Conservation (phyloP, 1,139 yeast genomes). For the Lodderomyces elongisporus region DNA sequence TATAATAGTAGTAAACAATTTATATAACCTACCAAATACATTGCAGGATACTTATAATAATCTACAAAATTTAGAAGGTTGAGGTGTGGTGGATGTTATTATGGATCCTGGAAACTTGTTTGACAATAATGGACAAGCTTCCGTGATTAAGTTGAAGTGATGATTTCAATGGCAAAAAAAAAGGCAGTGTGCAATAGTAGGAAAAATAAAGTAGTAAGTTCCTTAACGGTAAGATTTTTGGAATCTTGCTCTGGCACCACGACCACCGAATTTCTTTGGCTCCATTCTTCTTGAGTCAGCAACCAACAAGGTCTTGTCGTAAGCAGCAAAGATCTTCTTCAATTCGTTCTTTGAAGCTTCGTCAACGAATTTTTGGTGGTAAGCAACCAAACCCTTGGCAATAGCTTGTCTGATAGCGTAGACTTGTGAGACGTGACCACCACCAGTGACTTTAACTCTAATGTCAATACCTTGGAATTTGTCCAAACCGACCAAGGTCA, state of each 20-base stretch:
- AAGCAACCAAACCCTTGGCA: conserved; percentile 99
- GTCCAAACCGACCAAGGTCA: conserved; percentile 96
- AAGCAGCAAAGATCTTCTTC: conserved; percentile 94
- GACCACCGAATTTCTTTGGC: conserved; percentile 99
- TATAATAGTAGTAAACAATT: too few species aligned
- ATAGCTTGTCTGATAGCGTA: conserved; percentile 99
- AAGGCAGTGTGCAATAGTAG: conserved; percentile 3
- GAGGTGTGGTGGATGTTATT: too few species aligned
- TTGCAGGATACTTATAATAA: too few species aligned
- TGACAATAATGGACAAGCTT: too few species aligned
- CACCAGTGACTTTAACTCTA: conserved; percentile 99
- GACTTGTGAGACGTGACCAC: conserved; percentile 99
- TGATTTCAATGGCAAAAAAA: too few species aligned
- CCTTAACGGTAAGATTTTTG: conserved; percentile 99
- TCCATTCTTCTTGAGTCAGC: conserved; percentile 99
- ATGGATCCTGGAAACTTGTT: too few species aligned
- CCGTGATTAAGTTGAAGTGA: too few species aligned
- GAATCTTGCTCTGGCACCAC: conserved; percentile 99
- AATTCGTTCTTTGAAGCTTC: conserved; percentile 99
- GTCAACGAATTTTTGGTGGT: conserved; percentile 98
- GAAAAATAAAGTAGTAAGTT: conserved; percentile 7
- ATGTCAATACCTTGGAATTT: conserved; percentile 97
- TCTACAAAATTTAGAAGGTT: too few species aligned
- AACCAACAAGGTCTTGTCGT: conserved; percentile 99
- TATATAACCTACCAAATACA: too few species aligned